phyloP scores from a whole-genome alignment of 2,329 filamentous ascomycete genomes.

The Sporothrix brasiliensis region DNA sequence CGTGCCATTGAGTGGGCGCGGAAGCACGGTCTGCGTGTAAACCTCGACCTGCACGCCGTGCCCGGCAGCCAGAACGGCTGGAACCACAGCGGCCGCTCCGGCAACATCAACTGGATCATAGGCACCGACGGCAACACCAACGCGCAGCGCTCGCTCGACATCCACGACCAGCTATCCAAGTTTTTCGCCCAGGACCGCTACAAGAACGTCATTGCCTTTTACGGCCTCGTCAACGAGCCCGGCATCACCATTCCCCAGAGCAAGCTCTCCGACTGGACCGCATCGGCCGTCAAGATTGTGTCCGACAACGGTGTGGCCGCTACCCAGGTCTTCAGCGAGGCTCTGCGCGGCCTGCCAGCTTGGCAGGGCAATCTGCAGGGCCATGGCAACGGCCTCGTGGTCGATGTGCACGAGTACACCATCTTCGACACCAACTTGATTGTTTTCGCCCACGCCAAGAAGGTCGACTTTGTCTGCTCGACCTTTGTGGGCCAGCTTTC shows the following conservation, averaged over 20 bases:
- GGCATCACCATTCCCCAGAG: conserved; percentile 74
- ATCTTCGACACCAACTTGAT: conserved; percentile 95
- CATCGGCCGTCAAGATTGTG: conserved; percentile 70
- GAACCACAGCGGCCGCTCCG: conserved; percentile 90
- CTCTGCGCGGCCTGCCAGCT: conserved; percentile 86
- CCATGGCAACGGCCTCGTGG: conserved; percentile 69
- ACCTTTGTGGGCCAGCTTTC: conserved; percentile 82
- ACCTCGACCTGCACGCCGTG: conserved; percentile 88
- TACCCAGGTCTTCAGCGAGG: conserved; percentile 84
- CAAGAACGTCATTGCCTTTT: conserved; percentile 87
- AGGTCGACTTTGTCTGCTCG: conserved; percentile 85
- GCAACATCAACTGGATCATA: conserved; percentile 82
- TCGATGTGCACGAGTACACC: conserved; percentile 98
- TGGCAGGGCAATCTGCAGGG: conserved; percentile 77
- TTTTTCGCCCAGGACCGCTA: conserved; percentile 96
- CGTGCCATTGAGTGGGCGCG: conserved; percentile 91
- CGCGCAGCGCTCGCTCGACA: conserved; percentile 76
- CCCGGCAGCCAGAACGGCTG: conserved; percentile 96
- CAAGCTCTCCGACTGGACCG: conserved; percentile 78
- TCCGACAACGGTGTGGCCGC: conserved; percentile 74
- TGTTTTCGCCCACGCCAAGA: conserved; percentile 75
- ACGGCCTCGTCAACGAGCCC: conserved; percentile 93
- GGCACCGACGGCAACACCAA: conserved; percentile 80
- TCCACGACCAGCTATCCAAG: conserved; percentile 82
- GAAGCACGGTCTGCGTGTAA: conserved; percentile 87